A percentile compares a stretch with the other conserved stretches of the same genome.
Evolutionary conservation across 1,284 basidiomycete species (phyloP).

Genomic region (Boletus hoseneyae): DNA sequence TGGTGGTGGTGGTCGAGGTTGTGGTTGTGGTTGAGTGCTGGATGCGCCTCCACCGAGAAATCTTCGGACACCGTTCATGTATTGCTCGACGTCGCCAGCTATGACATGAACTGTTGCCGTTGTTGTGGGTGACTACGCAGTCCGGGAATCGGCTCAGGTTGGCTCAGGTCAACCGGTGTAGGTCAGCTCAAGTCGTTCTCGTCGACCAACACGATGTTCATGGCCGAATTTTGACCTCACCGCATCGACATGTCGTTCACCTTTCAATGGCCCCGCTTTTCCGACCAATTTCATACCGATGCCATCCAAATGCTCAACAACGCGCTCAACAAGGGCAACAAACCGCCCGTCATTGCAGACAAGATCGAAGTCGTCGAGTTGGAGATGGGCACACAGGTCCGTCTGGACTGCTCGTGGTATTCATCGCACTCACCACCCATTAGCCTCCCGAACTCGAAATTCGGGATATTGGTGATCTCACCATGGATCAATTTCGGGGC

Average conservation of each 20-base stretch:
- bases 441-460: conserved; percentile 97
- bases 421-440: conserved; percentile 5
- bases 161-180: neutral
- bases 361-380: conserved; percentile 96
- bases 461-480: conserved; percentile 96
- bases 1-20: conserved; percentile 21
- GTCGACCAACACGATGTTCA: conserved; percentile 24
- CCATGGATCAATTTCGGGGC: conserved; percentile 93
- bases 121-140: neutral
- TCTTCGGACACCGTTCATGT: conserved; percentile 72
- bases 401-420: conserved; percentile 23
- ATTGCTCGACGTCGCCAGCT: conserved; percentile 17
- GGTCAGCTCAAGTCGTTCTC: conserved; percentile 7
- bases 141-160: neutral
- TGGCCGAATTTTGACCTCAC: conserved; percentile 9
- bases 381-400: conserved; percentile 95
- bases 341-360: conserved; percentile 97
- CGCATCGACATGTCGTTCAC: conserved; percentile 82
- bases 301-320: conserved; percentile 92
- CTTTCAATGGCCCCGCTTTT: conserved; percentile 98
- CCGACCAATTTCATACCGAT: conserved; percentile 90
- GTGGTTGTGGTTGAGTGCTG: conserved; percentile 21
- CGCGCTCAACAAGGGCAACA: conserved; percentile 96
- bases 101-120: conserved; percentile 8
- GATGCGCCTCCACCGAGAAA: conserved; percentile 48